A percentile compares a stretch with the other conserved stretches of the same genome.
These are phyloP conservation scores for Colletotrichum cuscutae DNA, from an alignment of 2,329 filamentous ascomycete genomes.

Conservation along the genomic window DNA sequence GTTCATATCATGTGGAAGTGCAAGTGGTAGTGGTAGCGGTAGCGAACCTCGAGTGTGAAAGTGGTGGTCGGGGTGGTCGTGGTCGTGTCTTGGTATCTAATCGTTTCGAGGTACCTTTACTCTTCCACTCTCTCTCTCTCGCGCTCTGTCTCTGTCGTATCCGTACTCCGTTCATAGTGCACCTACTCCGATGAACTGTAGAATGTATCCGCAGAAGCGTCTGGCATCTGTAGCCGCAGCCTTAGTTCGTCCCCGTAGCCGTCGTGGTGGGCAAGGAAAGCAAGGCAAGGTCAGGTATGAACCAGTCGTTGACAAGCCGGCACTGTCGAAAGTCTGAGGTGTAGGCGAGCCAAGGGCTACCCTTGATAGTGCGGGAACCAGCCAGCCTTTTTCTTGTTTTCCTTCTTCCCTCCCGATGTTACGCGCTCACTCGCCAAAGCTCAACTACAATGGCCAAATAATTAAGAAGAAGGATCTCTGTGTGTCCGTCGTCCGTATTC, in stretches of 20 bases:
- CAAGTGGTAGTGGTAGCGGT: too few relatives aligned
- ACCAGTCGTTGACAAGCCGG: conserved; percentile 1
- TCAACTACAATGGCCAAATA: conserved; percentile 1
- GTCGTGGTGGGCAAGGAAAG: neutral
- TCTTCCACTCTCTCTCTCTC: neutral
- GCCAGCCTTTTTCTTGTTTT: neutral
- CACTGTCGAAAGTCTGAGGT: neutral
- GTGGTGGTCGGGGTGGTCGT: conserved; percentile 14
- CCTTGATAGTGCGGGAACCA: neutral
- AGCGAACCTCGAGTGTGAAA: neutral
- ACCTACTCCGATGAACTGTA: neutral
- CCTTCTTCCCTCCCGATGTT: neutral
- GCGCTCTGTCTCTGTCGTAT: neutral
- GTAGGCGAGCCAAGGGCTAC: neutral
- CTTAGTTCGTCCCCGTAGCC: neutral
- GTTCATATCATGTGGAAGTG: conserved; percentile 21
- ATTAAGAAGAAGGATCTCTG: neutral
- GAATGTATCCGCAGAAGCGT: neutral
- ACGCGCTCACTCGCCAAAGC: neutral
- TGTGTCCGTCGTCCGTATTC: neutral
- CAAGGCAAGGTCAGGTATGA: neutral
- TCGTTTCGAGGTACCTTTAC: conserved; percentile 14
- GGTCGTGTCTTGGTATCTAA: conserved; percentile 19
- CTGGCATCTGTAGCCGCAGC: conserved; percentile 4
- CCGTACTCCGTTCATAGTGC: neutral